phyloP scores from a whole-genome alignment of 176 grass and related monocot species.

The Phragmites australis region DNA sequence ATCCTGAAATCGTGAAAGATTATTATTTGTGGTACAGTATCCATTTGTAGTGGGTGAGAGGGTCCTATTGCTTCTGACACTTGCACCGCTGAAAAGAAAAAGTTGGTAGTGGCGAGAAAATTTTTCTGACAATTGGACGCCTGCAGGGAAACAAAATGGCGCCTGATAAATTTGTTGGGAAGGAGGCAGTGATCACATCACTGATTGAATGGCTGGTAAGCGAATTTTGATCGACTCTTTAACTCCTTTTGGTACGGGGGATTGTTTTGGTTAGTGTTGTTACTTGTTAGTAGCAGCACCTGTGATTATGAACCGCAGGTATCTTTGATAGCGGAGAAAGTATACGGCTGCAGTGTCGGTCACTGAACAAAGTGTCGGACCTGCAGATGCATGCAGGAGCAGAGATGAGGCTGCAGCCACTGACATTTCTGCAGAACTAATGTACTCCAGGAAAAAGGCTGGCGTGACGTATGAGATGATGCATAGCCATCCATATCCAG shows the following conservation, averaged over 20 bases:
- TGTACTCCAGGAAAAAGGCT: no score
- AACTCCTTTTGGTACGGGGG: no score
- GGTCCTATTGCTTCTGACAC: conserved; percentile 22
- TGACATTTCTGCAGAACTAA: neutral
- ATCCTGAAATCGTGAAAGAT: no score
- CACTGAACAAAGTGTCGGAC: conserved; percentile 57
- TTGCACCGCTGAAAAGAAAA: neutral
- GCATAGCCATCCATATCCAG: no score
- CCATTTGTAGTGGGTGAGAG: conserved; percentile 68
- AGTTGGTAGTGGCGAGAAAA: neutral
- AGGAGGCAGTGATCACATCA: conserved; percentile 74
- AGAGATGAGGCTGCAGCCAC: conserved; percentile 32
- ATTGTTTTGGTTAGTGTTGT: neutral
- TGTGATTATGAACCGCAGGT: conserved; percentile 35
- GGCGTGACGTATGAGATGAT: no score
- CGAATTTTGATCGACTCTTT: neutral
- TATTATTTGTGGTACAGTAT: conserved; percentile 75
- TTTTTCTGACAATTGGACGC: conserved; percentile 13
- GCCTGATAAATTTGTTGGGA: conserved; percentile 76
- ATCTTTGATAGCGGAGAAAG: conserved; percentile 77
- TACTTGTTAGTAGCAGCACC: conserved; percentile 4
- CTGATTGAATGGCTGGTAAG: conserved; percentile 86
- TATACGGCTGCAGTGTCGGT: conserved; percentile 68
- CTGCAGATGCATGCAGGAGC: conserved; percentile 19
- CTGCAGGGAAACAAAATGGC: conserved; percentile 76